Evolutionary conservation across 352 stramenopile species (phyloP), one percentile per base, ranked within the genome.

Genomic region (Pilasporangium apinafurcum): DNA sequence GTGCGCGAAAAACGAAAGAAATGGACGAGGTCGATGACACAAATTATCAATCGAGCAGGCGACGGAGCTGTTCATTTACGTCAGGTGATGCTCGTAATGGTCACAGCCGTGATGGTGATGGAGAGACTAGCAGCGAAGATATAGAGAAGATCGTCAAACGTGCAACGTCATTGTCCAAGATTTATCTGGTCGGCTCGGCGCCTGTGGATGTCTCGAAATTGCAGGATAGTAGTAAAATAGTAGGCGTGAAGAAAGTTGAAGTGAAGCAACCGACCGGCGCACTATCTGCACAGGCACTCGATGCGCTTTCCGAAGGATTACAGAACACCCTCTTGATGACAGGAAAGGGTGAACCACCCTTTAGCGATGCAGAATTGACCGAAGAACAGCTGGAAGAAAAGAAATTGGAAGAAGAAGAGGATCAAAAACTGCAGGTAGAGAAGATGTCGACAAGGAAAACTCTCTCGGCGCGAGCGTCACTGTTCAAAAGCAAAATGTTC

Each of bases 341-440:
- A 31, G 22, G 36, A 5, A 3, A 20, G 16, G 25, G 24, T 24
- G 26, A 28, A n/a, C 42, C 48, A 9, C 28, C 46, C 5, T 52
- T 59, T 7, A 36, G 59, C 24, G 53, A 59, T 8, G 48, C 51
- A 29, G 63, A 82, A 28, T 48, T 86, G 10, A 89, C 69, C 1
- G 78, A 93, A 37, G 81, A 85, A 44, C 66, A 93, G 39, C 43
- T 91, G 20, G 81, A 90, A 48, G 81, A 93, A 57, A 86, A 90
- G 53, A 79, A 84, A 44, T 91, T 93, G 81, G 81, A 86, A 44
- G 81, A 91, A 44, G 81, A 93, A 42, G 81, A 93, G 40, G 77
- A 88, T 43, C 72, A 88, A 46, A 91, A 91, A 38, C 59, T 91
- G 4, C 77, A 87, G 31, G 75, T 55, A 1, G 77, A 90, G 48